These are phyloP conservation scores for Fusarium chlamydosporum DNA, from an alignment of 2,329 filamentous ascomycete species.

Conservation along the genomic window DNA sequence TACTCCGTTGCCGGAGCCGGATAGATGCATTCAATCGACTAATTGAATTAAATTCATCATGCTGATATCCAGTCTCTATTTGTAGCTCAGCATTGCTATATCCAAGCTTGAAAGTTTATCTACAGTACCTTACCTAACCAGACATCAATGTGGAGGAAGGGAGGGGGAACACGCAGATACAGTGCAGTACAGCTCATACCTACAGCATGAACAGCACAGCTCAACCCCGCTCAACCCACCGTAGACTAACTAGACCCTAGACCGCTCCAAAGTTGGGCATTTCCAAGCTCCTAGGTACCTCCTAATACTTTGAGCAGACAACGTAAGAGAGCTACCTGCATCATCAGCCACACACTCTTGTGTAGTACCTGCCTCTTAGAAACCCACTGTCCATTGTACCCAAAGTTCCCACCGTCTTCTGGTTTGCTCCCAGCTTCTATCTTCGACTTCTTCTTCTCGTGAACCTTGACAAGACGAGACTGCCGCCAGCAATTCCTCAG, in stretches of 20 bases:
- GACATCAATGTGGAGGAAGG: neutral
- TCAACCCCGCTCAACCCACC: conserved; percentile 36
- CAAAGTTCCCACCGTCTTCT: conserved; percentile 36
- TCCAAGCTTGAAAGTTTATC: conserved; percentile 1
- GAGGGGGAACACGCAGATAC: neutral
- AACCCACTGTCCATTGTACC: conserved; percentile 25
- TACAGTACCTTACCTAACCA: conserved; percentile 13
- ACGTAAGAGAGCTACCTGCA: conserved; percentile 43
- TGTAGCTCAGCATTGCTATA: conserved; percentile 26
- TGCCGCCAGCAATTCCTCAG: conserved; percentile 22
- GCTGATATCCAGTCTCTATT: conserved; percentile 17
- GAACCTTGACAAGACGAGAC: conserved; percentile 25
- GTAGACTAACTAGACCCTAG: conserved; percentile 32
- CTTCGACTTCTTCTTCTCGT: conserved; percentile 33
- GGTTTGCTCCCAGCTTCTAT: conserved; percentile 24
- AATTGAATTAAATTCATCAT: conserved; percentile 22
- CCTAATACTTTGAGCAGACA: conserved; percentile 21
- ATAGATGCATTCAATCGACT: conserved; percentile 21
- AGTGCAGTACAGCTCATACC: conserved; percentile 20
- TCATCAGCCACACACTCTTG: conserved; percentile 49
- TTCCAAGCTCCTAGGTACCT: conserved; percentile 24
- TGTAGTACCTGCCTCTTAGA: neutral
- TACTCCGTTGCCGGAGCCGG: conserved; percentile 32
- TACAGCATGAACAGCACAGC: conserved; percentile 37
- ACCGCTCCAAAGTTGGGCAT: conserved; percentile 42